These are phyloP conservation scores for Chamaecrista fasciculata DNA, from an alignment of 306 rosid genomes.

Conservation along the genomic window DNA sequence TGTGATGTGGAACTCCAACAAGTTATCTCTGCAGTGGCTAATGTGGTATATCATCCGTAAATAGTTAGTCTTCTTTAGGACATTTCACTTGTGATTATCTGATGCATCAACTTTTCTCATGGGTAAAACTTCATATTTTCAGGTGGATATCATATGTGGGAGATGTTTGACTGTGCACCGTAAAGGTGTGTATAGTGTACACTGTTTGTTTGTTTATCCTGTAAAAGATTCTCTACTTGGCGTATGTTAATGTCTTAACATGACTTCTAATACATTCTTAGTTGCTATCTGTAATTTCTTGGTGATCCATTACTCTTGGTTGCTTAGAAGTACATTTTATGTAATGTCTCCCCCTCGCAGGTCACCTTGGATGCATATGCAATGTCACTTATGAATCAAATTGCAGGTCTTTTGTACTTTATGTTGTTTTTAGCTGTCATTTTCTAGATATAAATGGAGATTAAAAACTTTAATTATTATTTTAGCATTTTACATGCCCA, in stretches of 20 bases:
- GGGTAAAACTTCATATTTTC: slow-evolving; percentile 38
- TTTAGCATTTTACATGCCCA: slow-evolving; percentile 18
- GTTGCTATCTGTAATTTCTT: neutral
- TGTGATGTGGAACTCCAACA: neutral
- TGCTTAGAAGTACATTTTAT: slow-evolving; percentile 23
- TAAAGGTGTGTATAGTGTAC: slow-evolving; percentile 55
- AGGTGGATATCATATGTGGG: slow-evolving; percentile 89
- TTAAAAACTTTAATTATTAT: slow-evolving; percentile 6
- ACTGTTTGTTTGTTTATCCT: too few relatives aligned
- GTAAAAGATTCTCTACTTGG: slow-evolving; percentile 19
- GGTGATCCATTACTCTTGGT: neutral
- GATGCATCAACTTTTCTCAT: slow-evolving; percentile 26
- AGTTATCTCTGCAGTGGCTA: neutral
- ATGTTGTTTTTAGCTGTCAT: slow-evolving; percentile 23
- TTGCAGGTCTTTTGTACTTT: slow-evolving; percentile 68
- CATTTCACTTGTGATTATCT: neutral
- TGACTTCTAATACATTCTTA: neutral
- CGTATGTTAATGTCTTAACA: neutral
- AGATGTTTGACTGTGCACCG: slow-evolving; percentile 72
- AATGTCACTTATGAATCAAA: slow-evolving; percentile 60
- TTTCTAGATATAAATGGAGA: slow-evolving; percentile 1
- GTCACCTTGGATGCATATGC: slow-evolving; percentile 86
- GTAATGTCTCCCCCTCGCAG: slow-evolving; percentile 48
- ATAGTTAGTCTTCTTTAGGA: slow-evolving; percentile 11
- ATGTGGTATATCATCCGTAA: neutral